Base-by-base conservation (phyloP, 2,329 filamentous ascomycete species). In the Cladosporium sp. region DNA sequence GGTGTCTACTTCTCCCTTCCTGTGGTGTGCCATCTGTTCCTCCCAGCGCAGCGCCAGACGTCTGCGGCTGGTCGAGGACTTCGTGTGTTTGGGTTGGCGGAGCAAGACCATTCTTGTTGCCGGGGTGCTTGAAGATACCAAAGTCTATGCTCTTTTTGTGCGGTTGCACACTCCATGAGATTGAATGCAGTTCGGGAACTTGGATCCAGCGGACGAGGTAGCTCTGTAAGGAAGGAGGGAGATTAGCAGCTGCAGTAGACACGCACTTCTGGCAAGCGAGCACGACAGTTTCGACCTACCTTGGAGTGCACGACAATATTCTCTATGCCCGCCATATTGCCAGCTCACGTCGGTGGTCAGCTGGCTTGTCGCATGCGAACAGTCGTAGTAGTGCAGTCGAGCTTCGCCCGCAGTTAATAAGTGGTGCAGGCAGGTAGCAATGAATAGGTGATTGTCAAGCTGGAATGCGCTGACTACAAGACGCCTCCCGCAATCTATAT, bases 131-230 rank as follows among this genome's bases (percentile, higher is more conserved):
- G 76, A 99, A 95, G 70, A 99, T 89, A 71, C 92, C 94, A 73
- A 99, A 96, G 77, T 97, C 97, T 75, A 99, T 88, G 60, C 93
- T 97, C 78, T 97, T 97, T 79, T 96, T 97, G 75, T 97, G 92
- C 43, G 94, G 94, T 72, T 97, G 92, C 39, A 99, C 85, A 70
- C 91, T 97, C 94, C 94, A 99, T 15, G 92, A 96, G 68, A 99
- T 92, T 52, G 92, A 96, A 74, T 96, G 88, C 56, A 89, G 89
- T 64, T 91, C 87, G 58, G 92, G 87, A 66, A 97, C 93, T 72
- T 91, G 88, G 67, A 97, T 90, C 93, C 94, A 99, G 71, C 94
- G 91, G 59, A 99, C 90, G 67, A 99, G 92, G 77, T 99, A 99
- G 64, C 92, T 96, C 94, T 97, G 65, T 19, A 40, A 22, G 50